Percentiles rank a stretch among this genome's conserved stretches.
These are phyloP conservation scores for Mrakia frigida DNA, from an alignment of 768 basidiomycete genomes.

Conservation along the genomic window DNA sequence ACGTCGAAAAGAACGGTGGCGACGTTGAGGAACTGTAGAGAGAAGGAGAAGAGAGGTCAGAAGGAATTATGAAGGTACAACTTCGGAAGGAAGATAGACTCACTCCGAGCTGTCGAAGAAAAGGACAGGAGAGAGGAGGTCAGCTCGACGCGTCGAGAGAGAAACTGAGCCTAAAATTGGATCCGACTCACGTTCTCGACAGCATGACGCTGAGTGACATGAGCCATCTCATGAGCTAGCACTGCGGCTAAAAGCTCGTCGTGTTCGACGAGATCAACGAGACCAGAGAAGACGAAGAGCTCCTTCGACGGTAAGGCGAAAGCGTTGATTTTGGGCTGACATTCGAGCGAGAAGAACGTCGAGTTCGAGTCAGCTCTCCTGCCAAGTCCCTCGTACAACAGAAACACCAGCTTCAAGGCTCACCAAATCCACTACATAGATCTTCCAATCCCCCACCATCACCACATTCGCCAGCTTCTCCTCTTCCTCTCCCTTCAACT, in stretches of 20 bases:
- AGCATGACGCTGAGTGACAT: slow-evolving; percentile 48
- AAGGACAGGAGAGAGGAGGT: too few relatives aligned
- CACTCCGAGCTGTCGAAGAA: too few relatives aligned
- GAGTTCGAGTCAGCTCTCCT: neutral
- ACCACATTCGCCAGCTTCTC: slow-evolving; percentile 9
- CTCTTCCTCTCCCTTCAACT: slow-evolving; percentile 38
- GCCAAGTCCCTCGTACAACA: neutral
- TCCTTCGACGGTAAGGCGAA: slow-evolving; percentile 49
- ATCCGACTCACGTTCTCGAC: slow-evolving; percentile 48
- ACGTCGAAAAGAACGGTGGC: slow-evolving; percentile 49
- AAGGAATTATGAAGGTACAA: neutral
- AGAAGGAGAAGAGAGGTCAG: neutral
- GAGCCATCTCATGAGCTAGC: slow-evolving; percentile 48
- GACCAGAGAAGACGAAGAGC: slow-evolving; percentile 49
- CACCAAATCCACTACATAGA: slow-evolving; percentile 48
- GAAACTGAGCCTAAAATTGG: neutral
- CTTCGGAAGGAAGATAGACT: too few relatives aligned
- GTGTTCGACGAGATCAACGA: slow-evolving; percentile 47
- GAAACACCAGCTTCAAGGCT: slow-evolving; percentile 25
- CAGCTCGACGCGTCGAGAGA: neutral
- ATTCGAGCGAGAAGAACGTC: neutral
- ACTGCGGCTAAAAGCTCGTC: slow-evolving; percentile 49
- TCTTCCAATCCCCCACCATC: slow-evolving; percentile 41
- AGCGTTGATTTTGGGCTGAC: slow-evolving; percentile 46
- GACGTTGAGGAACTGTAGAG: slow-evolving; percentile 45